phyloP scores from a whole-genome alignment of 208 protist genomes.

The Vickermania ingenoplastis region DNA sequence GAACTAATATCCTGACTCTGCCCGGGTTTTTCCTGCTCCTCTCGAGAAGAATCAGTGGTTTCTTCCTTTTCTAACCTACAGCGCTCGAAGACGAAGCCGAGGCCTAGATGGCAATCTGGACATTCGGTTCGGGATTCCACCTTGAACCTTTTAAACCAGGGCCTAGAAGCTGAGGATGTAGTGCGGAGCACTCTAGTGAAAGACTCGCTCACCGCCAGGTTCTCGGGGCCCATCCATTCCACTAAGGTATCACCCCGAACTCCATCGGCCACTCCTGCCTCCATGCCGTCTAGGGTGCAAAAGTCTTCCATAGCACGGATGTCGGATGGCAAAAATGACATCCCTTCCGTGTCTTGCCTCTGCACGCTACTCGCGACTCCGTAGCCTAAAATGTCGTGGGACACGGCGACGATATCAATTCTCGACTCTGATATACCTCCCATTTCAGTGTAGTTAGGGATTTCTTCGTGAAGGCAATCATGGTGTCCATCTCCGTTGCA shows the following conservation, averaged over 20 bases:
- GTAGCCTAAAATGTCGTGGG: neutral
- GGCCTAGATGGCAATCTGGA: constrained; percentile 64
- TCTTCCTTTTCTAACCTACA: neutral
- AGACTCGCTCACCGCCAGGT: constrained; percentile 58
- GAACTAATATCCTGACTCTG: neutral
- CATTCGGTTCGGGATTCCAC: constrained; percentile 48
- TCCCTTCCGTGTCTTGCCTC: neutral
- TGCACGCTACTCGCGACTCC: neutral
- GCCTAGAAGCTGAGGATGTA: constrained; percentile 39
- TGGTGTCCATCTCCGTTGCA: neutral
- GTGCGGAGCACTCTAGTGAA: constrained; percentile 53
- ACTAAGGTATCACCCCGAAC: neutral
- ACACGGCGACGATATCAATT: neutral
- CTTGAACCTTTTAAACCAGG: constrained; percentile 58
- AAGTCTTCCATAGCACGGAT: neutral
- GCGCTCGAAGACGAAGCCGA: constrained; percentile 51
- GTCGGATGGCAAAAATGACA: neutral
- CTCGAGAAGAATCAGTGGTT: neutral
- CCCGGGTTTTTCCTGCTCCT: neutral
- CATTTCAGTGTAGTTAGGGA: neutral
- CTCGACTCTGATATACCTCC: neutral
- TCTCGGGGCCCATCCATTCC: constrained; percentile 40
- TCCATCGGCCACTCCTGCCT: neutral
- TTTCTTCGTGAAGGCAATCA: neutral
- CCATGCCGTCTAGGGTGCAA: neutral